Conservation (phyloP, 176 grass and related monocot genomes). For the Cocos nucifera region DNA sequence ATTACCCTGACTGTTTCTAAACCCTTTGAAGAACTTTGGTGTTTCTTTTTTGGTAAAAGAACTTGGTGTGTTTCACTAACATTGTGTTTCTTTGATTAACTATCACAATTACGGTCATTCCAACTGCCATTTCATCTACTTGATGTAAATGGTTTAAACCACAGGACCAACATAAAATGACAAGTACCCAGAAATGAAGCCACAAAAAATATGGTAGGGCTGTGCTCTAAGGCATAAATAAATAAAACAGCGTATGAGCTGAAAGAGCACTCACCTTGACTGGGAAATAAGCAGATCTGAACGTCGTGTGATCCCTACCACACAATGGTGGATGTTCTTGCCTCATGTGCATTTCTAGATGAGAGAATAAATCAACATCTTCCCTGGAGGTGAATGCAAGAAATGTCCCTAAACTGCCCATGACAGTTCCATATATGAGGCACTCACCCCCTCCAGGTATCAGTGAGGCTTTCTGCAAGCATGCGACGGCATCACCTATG, state of each 20-base stretch:
- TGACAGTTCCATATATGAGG: constrained; percentile 87
- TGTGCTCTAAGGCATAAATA: background rate
- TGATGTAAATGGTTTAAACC: no score
- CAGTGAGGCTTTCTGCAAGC: constrained; percentile 89
- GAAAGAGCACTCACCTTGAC: constrained; percentile 56
- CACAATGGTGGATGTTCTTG: constrained; percentile 95
- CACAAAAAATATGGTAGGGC: no score
- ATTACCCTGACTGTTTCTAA: no score
- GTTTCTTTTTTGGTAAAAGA: no score
- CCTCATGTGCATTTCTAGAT: constrained; percentile 90
- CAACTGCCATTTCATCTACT: no score
- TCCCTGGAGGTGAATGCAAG: constrained; percentile 94
- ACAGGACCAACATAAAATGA: no score
- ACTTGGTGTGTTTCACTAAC: no score
- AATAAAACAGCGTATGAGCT: constrained; percentile 7
- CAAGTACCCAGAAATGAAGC: no score
- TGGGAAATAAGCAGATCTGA: constrained; percentile 91
- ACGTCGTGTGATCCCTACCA: constrained; percentile 92
- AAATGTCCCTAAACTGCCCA: constrained; percentile 87
- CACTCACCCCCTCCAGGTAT: constrained; percentile 95
- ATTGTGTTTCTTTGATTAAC: no score
- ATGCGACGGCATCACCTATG: constrained; percentile 88
- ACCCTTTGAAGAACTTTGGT: no score
- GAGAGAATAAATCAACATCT: constrained; percentile 97
- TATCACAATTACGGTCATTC: no score